phyloP scores from a whole-genome alignment of 169 alveolate species.

The Plasmodium cynomolgi region DNA sequence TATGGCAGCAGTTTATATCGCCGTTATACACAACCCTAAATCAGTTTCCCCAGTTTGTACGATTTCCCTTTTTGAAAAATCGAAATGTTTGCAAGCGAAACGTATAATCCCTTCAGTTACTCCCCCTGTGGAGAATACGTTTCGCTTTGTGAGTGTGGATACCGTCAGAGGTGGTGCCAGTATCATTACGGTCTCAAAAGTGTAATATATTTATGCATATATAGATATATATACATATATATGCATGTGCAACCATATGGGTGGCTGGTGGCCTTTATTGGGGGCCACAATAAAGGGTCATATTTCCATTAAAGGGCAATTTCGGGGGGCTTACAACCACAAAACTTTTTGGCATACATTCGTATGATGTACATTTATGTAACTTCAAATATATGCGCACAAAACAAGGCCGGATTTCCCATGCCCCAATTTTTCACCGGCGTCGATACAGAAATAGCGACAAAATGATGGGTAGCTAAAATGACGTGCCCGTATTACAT shows the following conservation, averaged over 20 bases:
- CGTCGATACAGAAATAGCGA: neutral
- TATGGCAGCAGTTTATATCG: neutral
- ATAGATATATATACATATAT: neutral
- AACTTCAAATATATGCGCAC: neutral
- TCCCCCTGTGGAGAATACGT: neutral
- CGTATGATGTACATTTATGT: neutral
- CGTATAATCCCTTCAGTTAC: neutral
- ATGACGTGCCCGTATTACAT: neutral
- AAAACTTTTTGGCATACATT: neutral
- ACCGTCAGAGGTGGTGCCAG: neutral
- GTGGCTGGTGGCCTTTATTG: neutral
- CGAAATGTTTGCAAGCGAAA: neutral
- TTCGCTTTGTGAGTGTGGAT: neutral
- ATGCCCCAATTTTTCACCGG: neutral
- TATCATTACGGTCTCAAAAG: neutral
- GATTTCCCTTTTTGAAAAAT: conserved; percentile 1
- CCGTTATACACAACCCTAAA: neutral
- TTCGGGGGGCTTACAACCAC: neutral
- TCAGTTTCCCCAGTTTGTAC: neutral
- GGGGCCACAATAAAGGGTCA: neutral
- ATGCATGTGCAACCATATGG: neutral
- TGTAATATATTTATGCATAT: neutral
- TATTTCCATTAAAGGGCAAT: neutral
- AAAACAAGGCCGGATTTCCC: neutral
- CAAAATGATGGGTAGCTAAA: neutral